Percentiles rank a stretch among this genome's conserved stretches.
Evolutionary conservation across 805 yeast species (phyloP).

Genomic region (Kuraishia cidri): DNA sequence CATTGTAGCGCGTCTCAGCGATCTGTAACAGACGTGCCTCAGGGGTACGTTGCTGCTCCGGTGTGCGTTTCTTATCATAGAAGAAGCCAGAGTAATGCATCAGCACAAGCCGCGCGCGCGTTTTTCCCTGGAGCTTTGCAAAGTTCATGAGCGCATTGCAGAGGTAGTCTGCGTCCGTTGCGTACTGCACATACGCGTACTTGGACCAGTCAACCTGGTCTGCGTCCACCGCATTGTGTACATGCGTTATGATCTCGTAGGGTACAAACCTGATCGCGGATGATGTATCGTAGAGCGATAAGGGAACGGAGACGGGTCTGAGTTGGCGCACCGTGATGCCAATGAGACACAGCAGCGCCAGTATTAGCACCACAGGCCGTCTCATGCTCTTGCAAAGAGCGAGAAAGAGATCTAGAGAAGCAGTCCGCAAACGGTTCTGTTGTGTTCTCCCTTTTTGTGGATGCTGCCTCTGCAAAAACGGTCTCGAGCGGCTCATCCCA

Average conservation of each 20-base stretch:
- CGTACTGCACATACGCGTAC: conserved; percentile 52
- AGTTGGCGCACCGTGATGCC: too few relatives aligned
- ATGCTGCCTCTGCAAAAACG: too few relatives aligned
- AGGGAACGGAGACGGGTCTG: too few relatives aligned
- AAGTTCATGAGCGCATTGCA: conserved; percentile 44
- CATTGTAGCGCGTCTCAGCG: conserved; percentile 9
- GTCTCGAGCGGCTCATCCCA: too few relatives aligned
- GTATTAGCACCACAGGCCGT: too few relatives aligned
- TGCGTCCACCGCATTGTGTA: not conserved
- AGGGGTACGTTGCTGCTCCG: conserved; percentile 1
- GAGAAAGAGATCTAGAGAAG: too few relatives aligned
- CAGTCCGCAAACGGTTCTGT: too few relatives aligned
- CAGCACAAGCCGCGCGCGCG: conserved; percentile 38
- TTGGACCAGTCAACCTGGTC: conserved; percentile 1
- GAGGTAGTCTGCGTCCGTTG: conserved; percentile 40
- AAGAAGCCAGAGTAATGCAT: conserved; percentile 22
- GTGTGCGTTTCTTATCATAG: not conserved
- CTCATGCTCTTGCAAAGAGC: too few relatives aligned
- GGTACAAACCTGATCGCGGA: not conserved
- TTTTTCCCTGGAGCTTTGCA: conserved; percentile 23
- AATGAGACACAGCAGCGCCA: too few relatives aligned
- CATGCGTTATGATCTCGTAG: conserved; percentile 1
- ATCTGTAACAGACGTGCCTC: conserved; percentile 5
- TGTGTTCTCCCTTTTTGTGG: too few relatives aligned
- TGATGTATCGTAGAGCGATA: too few relatives aligned